phyloP scores from a whole-genome alignment of 2,329 filamentous ascomycete species.

The Diaporthe velutina region DNA sequence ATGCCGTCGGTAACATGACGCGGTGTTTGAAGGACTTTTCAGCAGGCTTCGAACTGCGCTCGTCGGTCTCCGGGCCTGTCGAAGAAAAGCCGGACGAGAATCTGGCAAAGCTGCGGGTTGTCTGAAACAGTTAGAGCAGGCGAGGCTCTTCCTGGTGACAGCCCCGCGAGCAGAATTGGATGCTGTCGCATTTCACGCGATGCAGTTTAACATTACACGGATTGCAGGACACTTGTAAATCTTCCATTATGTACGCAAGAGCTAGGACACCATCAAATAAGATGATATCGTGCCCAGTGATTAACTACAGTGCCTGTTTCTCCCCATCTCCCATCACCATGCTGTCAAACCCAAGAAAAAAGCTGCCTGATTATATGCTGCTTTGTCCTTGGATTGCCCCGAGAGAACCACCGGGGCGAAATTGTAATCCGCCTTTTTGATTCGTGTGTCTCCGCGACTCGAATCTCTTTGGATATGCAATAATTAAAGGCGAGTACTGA shows the following conservation, averaged over 20 bases:
- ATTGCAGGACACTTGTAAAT: not conserved
- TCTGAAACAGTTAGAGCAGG: not conserved
- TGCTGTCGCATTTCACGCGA: not conserved
- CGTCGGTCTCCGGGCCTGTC: not conserved
- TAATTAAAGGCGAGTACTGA: conserved; percentile 31
- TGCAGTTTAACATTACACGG: not conserved
- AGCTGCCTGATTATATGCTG: not conserved
- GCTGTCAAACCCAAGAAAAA: not conserved
- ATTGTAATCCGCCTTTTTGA: not conserved
- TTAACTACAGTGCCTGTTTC: no score
- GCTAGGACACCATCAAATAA: not conserved
- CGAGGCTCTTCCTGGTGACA: not conserved
- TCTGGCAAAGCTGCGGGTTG: not conserved
- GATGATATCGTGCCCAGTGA: not conserved
- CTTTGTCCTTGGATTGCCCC: not conserved
- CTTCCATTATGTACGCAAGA: not conserved
- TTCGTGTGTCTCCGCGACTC: not conserved
- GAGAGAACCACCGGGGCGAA: not conserved
- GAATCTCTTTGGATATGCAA: conserved; percentile 13
- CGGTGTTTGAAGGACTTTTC: not conserved
- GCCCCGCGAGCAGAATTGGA: not conserved
- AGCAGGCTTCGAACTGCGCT: not conserved
- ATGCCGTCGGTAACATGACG: not conserved
- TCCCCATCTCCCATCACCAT: not conserved
- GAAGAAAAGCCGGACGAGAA: not conserved